Evolutionary conservation across 208 protist genomes (phyloP).

Genomic region (Wallacemonas collosoma): DNA sequence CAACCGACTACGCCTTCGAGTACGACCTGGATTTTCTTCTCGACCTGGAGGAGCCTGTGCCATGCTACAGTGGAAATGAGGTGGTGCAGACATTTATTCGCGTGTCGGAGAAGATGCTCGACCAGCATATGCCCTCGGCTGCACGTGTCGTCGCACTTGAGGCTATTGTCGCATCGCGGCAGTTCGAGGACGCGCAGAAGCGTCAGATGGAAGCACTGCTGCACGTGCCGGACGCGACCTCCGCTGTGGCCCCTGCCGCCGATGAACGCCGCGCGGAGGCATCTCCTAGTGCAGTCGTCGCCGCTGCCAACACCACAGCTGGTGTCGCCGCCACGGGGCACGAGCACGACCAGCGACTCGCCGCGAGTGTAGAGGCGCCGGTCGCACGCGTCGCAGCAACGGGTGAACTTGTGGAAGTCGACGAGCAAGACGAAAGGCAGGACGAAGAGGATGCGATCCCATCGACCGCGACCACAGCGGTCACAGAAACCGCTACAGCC

Average conservation of each 20-base stretch:
- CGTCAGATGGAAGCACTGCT: conserved; percentile 10
- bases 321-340: not conserved
- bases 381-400: not conserved
- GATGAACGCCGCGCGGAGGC: too few species aligned
- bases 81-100: conserved; percentile 43
- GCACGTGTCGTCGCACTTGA: conserved; percentile 62
- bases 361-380: conserved; percentile 3
- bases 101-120: conserved; percentile 65
- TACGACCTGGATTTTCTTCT: conserved; percentile 80
- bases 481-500: not conserved
- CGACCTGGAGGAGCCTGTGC: conserved; percentile 65
- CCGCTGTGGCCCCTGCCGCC: not conserved
- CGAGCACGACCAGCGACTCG: conserved; percentile 19
- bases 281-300: too few species aligned
- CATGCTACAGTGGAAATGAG: conserved; percentile 83
- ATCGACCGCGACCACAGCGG: not conserved
- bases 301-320: not conserved
- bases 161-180: conserved; percentile 57
- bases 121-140: conserved; percentile 49
- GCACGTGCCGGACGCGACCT: not conserved
- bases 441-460: not conserved
- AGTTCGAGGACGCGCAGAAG: conserved; percentile 36
- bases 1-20: conserved; percentile 58
- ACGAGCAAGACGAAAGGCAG: too few species aligned
- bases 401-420: conserved; percentile 1